A percentile compares a stretch with the other conserved stretches of the same genome.
Conservation (phyloP, 495 filamentous ascomycete species). For the Articulospora tetracladia region DNA sequence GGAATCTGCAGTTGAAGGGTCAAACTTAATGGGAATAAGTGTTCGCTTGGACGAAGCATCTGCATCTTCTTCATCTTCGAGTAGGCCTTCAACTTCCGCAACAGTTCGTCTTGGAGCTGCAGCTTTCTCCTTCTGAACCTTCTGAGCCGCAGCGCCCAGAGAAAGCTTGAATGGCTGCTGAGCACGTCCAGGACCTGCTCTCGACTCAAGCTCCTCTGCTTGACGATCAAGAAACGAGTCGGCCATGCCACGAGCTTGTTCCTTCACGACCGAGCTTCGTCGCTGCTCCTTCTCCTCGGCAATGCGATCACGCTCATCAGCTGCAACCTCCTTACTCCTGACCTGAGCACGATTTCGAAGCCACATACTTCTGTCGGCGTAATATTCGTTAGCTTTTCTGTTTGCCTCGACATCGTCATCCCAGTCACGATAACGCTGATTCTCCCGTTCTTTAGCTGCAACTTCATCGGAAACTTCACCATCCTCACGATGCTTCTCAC, state of each 20-base stretch:
- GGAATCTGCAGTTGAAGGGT: constrained; percentile 62
- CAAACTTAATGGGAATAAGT: constrained; percentile 90
- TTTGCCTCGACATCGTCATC: constrained; percentile 79
- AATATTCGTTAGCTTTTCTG: constrained; percentile 76
- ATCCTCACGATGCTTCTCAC: constrained; percentile 74
- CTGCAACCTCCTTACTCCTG: constrained; percentile 63
- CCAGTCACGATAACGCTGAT: constrained; percentile 74
- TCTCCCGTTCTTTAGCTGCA: constrained; percentile 61
- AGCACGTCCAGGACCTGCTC: constrained; percentile 30
- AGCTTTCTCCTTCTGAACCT: constrained; percentile 60
- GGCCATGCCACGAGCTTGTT: constrained; percentile 79
- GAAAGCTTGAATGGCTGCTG: constrained; percentile 93
- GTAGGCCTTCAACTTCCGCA: constrained; percentile 87
- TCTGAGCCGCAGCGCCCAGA: constrained; percentile 80
- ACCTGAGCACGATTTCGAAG: constrained; percentile 73
- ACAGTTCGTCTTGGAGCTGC: constrained; percentile 71
- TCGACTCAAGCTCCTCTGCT: constrained; percentile 76
- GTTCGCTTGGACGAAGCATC: constrained; percentile 67
- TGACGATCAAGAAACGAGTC: constrained; percentile 91
- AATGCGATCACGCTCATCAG: constrained; percentile 78
- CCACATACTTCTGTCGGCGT: constrained; percentile 80
- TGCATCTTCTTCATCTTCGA: constrained; percentile 92
- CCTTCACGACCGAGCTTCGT: constrained; percentile 63
- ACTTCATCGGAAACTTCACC: constrained; percentile 57
- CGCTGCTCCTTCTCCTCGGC: constrained; percentile 73